phyloP scores from a whole-genome alignment of 2,329 filamentous ascomycete species.

The Diaporthe citrichinensis region DNA sequence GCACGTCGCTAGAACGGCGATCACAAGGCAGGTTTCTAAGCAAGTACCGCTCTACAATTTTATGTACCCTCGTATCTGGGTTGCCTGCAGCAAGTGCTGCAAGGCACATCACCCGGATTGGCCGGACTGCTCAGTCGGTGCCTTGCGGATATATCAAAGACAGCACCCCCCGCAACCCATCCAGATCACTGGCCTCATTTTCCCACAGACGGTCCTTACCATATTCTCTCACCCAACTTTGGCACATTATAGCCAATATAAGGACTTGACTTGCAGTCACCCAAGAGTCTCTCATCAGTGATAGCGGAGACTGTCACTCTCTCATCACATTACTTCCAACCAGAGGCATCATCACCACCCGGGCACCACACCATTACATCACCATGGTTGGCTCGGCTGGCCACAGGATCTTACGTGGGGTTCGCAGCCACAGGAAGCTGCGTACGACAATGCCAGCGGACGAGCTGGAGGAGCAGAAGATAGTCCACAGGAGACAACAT shows the following conservation, averaged over 20 bases:
- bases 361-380: not conserved
- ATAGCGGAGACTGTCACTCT: conserved; percentile 32
- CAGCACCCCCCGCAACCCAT: conserved; percentile 33
- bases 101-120: conserved; percentile 43
- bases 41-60: conserved; percentile 3
- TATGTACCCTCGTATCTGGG: conserved; percentile 10
- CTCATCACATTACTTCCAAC: conserved; percentile 6
- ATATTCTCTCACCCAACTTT: conserved; percentile 7
- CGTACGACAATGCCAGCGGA: conserved; percentile 34
- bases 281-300: conserved; percentile 32
- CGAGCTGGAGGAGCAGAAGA: conserved; percentile 27
- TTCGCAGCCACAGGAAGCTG: conserved; percentile 41
- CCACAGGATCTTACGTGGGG: conserved; percentile 37
- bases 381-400: conserved; percentile 38
- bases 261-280: not conserved
- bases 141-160: conserved; percentile 41
- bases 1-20: conserved; percentile 30
- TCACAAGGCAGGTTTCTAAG: conserved; percentile 30
- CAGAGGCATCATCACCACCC: conserved; percentile 12
- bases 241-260: conserved; percentile 17
- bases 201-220: conserved; percentile 28
- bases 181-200: not conserved
- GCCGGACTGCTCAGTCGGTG: conserved; percentile 24
- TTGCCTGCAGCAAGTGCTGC: conserved; percentile 35
- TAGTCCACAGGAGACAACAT: conserved; percentile 35